Percentiles rank a stretch among this genome's conserved stretches.
phyloP scores from a whole-genome alignment of 805 yeast species.

The Zygoascus ofunaensis region DNA sequence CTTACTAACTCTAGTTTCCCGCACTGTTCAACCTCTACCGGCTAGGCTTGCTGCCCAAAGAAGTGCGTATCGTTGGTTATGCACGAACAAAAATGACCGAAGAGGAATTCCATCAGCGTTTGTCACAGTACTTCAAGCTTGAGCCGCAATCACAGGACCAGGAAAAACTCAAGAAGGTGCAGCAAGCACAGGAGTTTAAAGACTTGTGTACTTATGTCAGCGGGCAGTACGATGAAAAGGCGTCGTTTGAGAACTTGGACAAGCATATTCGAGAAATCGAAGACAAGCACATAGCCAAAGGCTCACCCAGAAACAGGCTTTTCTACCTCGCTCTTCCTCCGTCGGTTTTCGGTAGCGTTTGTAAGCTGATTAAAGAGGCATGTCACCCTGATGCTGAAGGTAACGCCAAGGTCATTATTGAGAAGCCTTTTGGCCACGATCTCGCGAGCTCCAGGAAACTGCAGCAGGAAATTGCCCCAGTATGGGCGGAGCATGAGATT shows the following conservation, averaged over 20 bases:
- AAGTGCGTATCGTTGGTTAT: slow-evolving; percentile 76
- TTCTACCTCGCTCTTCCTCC: slow-evolving; percentile 96
- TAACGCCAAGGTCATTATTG: slow-evolving; percentile 73
- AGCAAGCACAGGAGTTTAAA: slow-evolving; percentile 49
- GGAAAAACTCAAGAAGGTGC: slow-evolving; percentile 21
- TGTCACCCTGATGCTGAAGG: slow-evolving; percentile 60
- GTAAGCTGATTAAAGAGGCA: slow-evolving; percentile 57
- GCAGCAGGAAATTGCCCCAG: slow-evolving; percentile 69
- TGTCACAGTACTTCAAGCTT: slow-evolving; percentile 52
- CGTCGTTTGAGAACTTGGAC: slow-evolving; percentile 57
- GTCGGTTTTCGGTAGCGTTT: slow-evolving; percentile 74
- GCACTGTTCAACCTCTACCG: slow-evolving; percentile 27
- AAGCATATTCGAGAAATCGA: slow-evolving; percentile 53
- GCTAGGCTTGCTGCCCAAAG: slow-evolving; percentile 64
- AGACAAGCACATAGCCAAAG: slow-evolving; percentile 18
- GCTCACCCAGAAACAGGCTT: slow-evolving; percentile 55
- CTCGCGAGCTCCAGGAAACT: slow-evolving; percentile 66
- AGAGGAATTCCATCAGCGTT: slow-evolving; percentile 59
- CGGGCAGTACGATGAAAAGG: slow-evolving; percentile 74
- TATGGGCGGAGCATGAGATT: slow-evolving; percentile 83
- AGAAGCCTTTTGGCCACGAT: slow-evolving; percentile 96
- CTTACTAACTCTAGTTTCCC: slow-evolving; percentile 5
- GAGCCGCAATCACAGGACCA: slow-evolving; percentile 29
- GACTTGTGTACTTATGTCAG: slow-evolving; percentile 54
- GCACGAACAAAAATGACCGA: slow-evolving; percentile 72